Percentiles rank a stretch among this genome's conserved stretches.
Evolutionary conservation across 2,329 filamentous ascomycete genomes (phyloP).

Genomic region (Sporothrix protearum): DNA sequence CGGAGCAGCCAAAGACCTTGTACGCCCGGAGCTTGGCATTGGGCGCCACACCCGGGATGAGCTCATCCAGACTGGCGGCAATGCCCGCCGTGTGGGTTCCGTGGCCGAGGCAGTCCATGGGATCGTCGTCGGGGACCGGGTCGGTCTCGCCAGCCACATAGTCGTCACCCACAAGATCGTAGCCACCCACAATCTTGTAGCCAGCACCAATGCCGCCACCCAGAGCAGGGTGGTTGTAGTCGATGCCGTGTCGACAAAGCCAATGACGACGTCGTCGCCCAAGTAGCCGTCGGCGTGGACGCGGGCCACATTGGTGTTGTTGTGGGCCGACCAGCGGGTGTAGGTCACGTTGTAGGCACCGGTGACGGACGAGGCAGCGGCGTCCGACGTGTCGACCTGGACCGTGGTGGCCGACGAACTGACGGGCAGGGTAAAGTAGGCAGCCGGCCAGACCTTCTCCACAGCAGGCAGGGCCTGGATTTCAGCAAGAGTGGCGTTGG

Average conservation of each 20-base stretch:
- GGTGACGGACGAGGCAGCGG: background rate
- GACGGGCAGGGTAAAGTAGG: slow-evolving; percentile 10
- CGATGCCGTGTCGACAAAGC: slow-evolving; percentile 22
- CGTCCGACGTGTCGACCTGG: background rate
- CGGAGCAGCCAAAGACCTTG: slow-evolving; percentile 30
- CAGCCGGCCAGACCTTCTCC: slow-evolving; percentile 24
- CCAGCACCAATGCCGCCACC: slow-evolving; percentile 26
- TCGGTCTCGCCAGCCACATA: slow-evolving; percentile 4
- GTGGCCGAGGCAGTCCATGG: slow-evolving; percentile 14
- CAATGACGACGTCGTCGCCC: slow-evolving; percentile 22
- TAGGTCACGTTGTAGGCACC: background rate
- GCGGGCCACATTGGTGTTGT: slow-evolving; percentile 17
- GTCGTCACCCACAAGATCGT: slow-evolving; percentile 23
- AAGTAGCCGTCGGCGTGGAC: slow-evolving; percentile 24
- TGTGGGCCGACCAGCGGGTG: slow-evolving; percentile 10
- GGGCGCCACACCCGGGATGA: slow-evolving; percentile 30
- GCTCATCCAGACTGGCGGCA: background rate
- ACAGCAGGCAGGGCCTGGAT: slow-evolving; percentile 26
- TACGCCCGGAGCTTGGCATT: slow-evolving; percentile 30
- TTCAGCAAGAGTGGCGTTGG: slow-evolving; percentile 10
- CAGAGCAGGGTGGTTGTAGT: slow-evolving; percentile 24
- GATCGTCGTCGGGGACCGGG: background rate
- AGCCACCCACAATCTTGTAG: slow-evolving; percentile 25
- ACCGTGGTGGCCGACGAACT: background rate
- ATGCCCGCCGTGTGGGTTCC: slow-evolving; percentile 18